Evolutionary conservation across 2,329 filamentous ascomycete species (phyloP).

Genomic region (Neofusicoccum umdonicola): DNA sequence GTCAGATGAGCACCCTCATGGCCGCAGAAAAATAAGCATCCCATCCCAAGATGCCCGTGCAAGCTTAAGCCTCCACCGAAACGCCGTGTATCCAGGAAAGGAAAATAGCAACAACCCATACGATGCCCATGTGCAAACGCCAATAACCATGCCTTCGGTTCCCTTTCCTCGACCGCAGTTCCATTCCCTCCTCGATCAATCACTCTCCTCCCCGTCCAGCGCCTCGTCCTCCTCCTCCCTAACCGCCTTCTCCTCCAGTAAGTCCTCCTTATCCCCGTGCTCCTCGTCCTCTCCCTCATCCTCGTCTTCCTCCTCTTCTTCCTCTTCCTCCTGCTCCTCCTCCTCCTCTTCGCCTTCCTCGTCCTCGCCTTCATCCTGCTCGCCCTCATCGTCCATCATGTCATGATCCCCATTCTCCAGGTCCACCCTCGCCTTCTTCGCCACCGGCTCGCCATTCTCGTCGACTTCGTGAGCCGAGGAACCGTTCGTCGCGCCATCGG

Average conservation of each 20-base stretch:
- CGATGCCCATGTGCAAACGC: background rate
- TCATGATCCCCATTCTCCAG: slow-evolving; percentile 32
- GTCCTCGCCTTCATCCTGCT: slow-evolving; percentile 39
- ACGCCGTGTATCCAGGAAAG: background rate
- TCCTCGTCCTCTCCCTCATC: slow-evolving; percentile 56
- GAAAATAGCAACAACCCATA: background rate
- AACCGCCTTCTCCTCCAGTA: slow-evolving; percentile 45
- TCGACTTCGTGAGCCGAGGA: background rate
- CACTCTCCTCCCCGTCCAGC: slow-evolving; percentile 55
- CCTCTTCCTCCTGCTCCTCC: slow-evolving; percentile 46
- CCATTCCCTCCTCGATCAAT: slow-evolving; percentile 24
- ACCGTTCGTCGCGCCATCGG: background rate
- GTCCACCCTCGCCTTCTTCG: slow-evolving; percentile 21
- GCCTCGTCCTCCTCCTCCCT: slow-evolving; percentile 47
- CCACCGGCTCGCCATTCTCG: slow-evolving; percentile 10
- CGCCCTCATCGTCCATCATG: slow-evolving; percentile 40
- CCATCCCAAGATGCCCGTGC: background rate
- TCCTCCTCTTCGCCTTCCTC: slow-evolving; percentile 46
- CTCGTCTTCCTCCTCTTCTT: slow-evolving; percentile 47
- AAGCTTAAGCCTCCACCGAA: background rate
- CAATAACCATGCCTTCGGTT: background rate
- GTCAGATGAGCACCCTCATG: background rate
- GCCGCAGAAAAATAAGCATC: background rate
- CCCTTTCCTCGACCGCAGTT: no score
- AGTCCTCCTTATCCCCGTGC: slow-evolving; percentile 52